phyloP scores from a whole-genome alignment of 176 grass and related monocot genomes.

The Oryza rufipogon region DNA sequence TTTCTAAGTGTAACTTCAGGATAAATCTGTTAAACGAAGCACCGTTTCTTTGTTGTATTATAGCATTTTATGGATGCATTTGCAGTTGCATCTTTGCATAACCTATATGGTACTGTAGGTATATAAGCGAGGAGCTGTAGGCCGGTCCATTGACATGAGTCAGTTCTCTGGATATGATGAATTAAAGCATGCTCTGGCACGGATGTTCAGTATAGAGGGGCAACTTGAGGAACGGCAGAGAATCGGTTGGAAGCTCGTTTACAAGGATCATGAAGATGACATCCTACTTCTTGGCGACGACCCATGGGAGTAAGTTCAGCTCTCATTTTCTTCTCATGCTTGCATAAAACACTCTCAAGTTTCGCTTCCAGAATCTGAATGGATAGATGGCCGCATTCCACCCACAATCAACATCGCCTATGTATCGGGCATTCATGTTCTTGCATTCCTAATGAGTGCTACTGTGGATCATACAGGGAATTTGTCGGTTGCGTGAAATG shows the following conservation, averaged over 20 bases:
- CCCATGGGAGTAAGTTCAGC: slow-evolving; percentile 72
- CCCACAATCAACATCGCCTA: neutral
- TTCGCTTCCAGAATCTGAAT: neutral
- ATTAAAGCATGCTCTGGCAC: slow-evolving; percentile 58
- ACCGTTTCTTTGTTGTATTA: neutral
- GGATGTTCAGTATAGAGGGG: slow-evolving; percentile 75
- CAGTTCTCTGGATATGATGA: slow-evolving; percentile 64
- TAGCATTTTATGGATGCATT: slow-evolving; percentile 7
- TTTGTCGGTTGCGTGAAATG: slow-evolving; percentile 74
- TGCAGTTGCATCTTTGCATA: slow-evolving; percentile 34
- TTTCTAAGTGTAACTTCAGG: neutral
- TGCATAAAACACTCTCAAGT: neutral
- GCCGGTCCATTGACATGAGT: slow-evolving; percentile 73
- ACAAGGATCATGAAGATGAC: slow-evolving; percentile 71
- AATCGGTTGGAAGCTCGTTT: slow-evolving; percentile 78
- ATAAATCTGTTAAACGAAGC: neutral
- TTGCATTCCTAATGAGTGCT: slow-evolving; percentile 6
- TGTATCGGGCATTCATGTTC: neutral
- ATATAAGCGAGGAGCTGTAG: slow-evolving; percentile 69
- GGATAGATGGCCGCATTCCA: neutral
- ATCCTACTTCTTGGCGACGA: slow-evolving; percentile 76
- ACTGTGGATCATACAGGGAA: slow-evolving; percentile 54
- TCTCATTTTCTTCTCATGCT: neutral
- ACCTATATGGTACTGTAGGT: slow-evolving; percentile 55
- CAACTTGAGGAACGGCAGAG: slow-evolving; percentile 72